Evolutionary conservation across 1,139 yeast species (phyloP).

Genomic region (Pichia sp.): DNA sequence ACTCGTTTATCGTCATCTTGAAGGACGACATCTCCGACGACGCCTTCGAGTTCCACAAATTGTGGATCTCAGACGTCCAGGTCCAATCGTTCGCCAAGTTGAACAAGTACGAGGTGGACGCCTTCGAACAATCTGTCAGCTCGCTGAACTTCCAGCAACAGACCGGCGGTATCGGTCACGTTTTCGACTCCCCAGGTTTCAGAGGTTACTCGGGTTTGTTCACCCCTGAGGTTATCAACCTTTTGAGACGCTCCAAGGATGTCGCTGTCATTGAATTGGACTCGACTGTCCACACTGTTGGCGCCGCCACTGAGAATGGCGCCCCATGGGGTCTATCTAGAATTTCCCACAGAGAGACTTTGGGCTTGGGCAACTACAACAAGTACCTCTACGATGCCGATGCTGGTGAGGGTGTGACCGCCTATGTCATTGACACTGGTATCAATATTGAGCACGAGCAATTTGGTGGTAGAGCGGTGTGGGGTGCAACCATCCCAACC

Average conservation of each 20-base stretch:
- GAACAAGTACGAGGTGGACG: conserved; percentile 15
- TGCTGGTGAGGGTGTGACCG: conserved; percentile 90
- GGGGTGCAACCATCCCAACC: conserved; percentile 89
- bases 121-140: conserved; percentile 36
- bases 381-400: conserved; percentile 77
- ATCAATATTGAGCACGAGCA: conserved; percentile 75
- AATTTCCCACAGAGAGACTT: conserved; percentile 79
- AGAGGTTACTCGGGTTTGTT: conserved; percentile 75
- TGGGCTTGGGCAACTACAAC: conserved; percentile 75
- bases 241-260: conserved; percentile 67
- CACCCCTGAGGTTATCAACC: conserved; percentile 63
- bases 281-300: conserved; percentile 64
- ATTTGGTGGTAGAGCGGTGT: conserved; percentile 84
- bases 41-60: conserved; percentile 56
- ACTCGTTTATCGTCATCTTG: conserved; percentile 75
- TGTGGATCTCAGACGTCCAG: conserved; percentile 54
- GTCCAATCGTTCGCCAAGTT: conserved; percentile 35
- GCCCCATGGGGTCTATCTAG: conserved; percentile 98
- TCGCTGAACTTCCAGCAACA: conserved; percentile 27
- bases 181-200: conserved; percentile 50
- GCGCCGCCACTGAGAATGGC: conserved; percentile 64
- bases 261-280: conserved; percentile 79
- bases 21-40: conserved; percentile 54
- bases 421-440: conserved; percentile 93
- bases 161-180: conserved; percentile 60